Evolutionary conservation across 2,329 filamentous ascomycete genomes (phyloP), one percentile per base, ranked within the genome.

Genomic region (Ceratocystis alfenasii): DNA sequence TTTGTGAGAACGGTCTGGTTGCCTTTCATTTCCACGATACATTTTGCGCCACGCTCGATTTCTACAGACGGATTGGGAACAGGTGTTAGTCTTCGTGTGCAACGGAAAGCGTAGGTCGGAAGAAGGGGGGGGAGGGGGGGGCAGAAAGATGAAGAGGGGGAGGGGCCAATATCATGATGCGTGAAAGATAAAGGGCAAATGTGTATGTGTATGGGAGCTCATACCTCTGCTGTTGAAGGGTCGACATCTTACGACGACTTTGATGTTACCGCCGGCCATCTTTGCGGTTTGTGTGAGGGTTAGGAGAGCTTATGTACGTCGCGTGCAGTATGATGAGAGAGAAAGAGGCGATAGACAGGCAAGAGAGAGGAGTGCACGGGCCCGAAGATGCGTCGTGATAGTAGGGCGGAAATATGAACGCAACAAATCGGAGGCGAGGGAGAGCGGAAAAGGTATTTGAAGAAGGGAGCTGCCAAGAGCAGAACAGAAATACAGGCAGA

Each of bases 171-270:
- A n/a, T 17, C 5, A 62, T 30, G n/a, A 62, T 44, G 28, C 10
- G 36, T 41, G 36, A 41, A 15, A 41, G 36, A 41, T 41, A 12
- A 15, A 41, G 4, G 65, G 69, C 10, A 25, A 57, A 25, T 55
- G 36, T 44, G 45, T 53, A 22, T 53, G 20, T 53, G n/a, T 20
- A 22, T 53, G 7, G 25, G 41, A 20, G 15, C 22, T 17, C 80
- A 68, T 81, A 93, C 91, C 90, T 93, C 92, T 86, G 73, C 85
- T 86, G 77, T 99, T 99, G 79, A 99, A 99, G 63, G 94, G 94
- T 75, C 94, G 86, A 72, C 89, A 87, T 79, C 94, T 86, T 80
- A 99, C 94, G 81, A 99, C 94, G 79, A 99, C 94, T 87, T 99
- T 99, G 77, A 99, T 99, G 75, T 99, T 99, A 74, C 94, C 92